phyloP scores from a whole-genome alignment of 208 protist genomes.

The Trichomonas vaginalis region DNA sequence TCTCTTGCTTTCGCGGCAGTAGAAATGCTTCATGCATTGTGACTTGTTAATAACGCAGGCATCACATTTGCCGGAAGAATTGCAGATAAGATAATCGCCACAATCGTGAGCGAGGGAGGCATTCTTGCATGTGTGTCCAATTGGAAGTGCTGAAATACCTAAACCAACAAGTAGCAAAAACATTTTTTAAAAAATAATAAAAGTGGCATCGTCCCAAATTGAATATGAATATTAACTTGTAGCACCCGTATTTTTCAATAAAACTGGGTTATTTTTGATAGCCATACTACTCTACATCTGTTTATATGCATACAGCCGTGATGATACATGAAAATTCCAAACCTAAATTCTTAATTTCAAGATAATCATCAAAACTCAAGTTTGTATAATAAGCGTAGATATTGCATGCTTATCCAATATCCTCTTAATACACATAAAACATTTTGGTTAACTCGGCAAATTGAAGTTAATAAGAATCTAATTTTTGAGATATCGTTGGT shows the following conservation, averaged over 20 bases:
- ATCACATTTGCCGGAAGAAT: background rate
- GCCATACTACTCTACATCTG: background rate
- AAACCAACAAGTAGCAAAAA: background rate
- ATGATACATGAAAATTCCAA: background rate
- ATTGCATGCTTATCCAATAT: too few species aligned
- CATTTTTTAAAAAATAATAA: background rate
- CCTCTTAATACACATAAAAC: too few species aligned
- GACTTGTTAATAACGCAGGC: background rate
- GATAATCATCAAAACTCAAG: too few species aligned
- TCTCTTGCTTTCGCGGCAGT: background rate
- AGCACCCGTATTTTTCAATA: background rate
- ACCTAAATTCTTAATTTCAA: too few species aligned
- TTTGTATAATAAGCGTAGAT: too few species aligned
- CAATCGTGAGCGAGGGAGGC: background rate
- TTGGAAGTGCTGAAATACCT: background rate
- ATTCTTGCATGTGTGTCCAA: background rate
- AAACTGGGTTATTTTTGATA: background rate
- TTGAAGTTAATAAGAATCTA: too few species aligned
- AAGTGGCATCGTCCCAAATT: too few species aligned
- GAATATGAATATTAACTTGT: too few species aligned
- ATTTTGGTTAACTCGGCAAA: too few species aligned
- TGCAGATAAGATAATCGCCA: background rate
- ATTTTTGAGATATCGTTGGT: too few species aligned
- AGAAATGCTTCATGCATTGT: background rate
- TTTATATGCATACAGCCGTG: background rate